These are phyloP conservation scores for Starmerella gropengiesseri DNA, from an alignment of 805 yeast species.

Conservation along the genomic window DNA sequence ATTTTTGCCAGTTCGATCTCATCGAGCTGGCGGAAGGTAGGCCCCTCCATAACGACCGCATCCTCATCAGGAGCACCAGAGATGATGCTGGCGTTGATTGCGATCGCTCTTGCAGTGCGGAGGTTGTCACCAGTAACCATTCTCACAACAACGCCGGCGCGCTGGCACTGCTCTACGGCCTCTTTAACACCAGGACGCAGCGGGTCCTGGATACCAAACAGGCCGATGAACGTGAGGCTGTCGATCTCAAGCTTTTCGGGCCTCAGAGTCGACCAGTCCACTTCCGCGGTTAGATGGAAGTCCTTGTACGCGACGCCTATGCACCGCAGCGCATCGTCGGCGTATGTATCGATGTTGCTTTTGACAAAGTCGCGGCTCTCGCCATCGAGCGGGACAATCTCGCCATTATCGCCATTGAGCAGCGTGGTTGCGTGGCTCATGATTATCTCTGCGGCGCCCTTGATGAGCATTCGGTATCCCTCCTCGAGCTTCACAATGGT, in stretches of 20 bases:
- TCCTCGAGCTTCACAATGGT: slow-evolving; percentile 44
- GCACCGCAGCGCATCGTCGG: slow-evolving; percentile 74
- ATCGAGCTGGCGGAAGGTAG: slow-evolving; percentile 61
- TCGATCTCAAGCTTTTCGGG: slow-evolving; percentile 23
- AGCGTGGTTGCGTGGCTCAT: slow-evolving; percentile 43
- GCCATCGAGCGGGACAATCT: slow-evolving; percentile 19
- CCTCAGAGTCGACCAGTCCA: slow-evolving; percentile 13
- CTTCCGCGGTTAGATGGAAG: slow-evolving; percentile 26
- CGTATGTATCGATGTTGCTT: slow-evolving; percentile 44
- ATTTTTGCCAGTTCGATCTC: slow-evolving; percentile 44
- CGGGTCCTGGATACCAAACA: slow-evolving; percentile 94
- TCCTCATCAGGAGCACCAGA: slow-evolving; percentile 39
- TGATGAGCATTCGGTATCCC: slow-evolving; percentile 53
- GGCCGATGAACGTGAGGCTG: slow-evolving; percentile 47
- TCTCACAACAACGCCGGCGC: slow-evolving; percentile 87
- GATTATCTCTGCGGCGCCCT: slow-evolving; percentile 93
- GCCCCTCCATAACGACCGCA: slow-evolving; percentile 81
- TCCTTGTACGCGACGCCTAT: slow-evolving; percentile 79
- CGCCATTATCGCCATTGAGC: slow-evolving; percentile 4
- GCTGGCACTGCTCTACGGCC: slow-evolving; percentile 74
- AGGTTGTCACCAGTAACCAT: slow-evolving; percentile 98
- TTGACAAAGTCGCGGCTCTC: slow-evolving; percentile 30
- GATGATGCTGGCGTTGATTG: slow-evolving; percentile 69
- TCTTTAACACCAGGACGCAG: slow-evolving; percentile 79
- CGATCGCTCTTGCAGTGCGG: slow-evolving; percentile 83